These are phyloP conservation scores for Tagetes erecta DNA, from an alignment of 129 eudicot species.

Conservation along the genomic window DNA sequence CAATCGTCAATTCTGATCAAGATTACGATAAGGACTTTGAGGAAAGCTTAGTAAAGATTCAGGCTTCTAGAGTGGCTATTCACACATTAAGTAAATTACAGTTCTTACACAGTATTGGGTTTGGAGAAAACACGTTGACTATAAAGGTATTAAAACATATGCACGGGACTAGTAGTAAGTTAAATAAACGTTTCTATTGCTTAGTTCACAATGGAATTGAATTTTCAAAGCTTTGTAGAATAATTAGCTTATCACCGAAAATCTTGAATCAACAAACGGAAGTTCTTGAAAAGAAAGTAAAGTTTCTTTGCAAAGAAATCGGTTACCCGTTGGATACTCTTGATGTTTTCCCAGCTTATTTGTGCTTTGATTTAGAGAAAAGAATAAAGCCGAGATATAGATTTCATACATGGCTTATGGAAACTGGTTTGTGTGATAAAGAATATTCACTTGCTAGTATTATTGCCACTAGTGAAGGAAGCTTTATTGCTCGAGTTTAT, in stretches of 20 bases:
- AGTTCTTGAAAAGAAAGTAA: conserved; percentile 44
- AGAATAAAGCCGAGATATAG: conserved; percentile 70
- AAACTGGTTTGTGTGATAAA: conserved; percentile 50
- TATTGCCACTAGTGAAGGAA: conserved; percentile 58
- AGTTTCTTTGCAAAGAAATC: conserved; percentile 49
- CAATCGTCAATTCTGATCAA: conserved; percentile 35
- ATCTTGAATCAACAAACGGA: conserved; percentile 57
- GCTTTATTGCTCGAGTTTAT: conserved; percentile 50
- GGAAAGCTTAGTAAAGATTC: conserved; percentile 39
- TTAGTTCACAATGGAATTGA: conserved; percentile 54
- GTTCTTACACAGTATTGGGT: conserved; percentile 69
- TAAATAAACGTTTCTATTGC: conserved; percentile 56
- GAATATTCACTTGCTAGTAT: conserved; percentile 58
- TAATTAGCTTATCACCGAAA: conserved; percentile 48
- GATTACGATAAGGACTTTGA: conserved; percentile 46
- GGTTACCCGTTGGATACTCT: conserved; percentile 53
- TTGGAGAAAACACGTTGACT: conserved; percentile 56
- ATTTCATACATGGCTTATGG: conserved; percentile 65
- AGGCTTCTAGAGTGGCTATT: conserved; percentile 28
- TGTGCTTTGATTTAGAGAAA: conserved; percentile 63
- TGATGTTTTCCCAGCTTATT: conserved; percentile 59
- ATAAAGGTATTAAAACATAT: conserved; percentile 38
- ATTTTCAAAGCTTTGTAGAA: conserved; percentile 62
- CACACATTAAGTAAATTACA: conserved; percentile 47
- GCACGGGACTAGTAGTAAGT: conserved; percentile 43